A percentile compares a stretch with the other conserved stretches of the same genome.
Evolutionary conservation across 169 alveolate genomes (phyloP).

Genomic region (Plasmodium knowlesi): DNA sequence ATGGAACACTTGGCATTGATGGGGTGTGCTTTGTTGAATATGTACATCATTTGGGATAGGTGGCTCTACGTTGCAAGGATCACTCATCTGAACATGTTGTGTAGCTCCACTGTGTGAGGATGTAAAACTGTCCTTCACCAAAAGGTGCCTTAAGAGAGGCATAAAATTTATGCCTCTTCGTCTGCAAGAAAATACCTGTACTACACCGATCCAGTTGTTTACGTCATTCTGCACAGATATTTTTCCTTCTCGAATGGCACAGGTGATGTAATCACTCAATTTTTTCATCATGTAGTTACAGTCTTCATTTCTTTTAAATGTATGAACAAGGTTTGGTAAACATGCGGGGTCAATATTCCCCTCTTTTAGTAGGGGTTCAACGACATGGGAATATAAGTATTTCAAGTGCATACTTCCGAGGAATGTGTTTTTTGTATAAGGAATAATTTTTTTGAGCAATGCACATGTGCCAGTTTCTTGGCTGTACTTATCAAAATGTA

Average conservation of each 20-base stretch:
- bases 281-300: conserved; percentile 14
- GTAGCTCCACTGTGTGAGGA: background rate
- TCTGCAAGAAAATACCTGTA: conserved; percentile 46
- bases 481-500: conserved; percentile 6
- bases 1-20: background rate
- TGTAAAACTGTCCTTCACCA: background rate
- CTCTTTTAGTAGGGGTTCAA: conserved; percentile 33
- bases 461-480: background rate
- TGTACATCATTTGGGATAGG: background rate
- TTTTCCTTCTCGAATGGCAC: background rate
- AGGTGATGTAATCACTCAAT: background rate
- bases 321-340: conserved; percentile 41
- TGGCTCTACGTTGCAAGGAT: background rate
- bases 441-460: conserved; percentile 27
- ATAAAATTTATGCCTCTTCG: conserved; percentile 32
- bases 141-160: conserved; percentile 14
- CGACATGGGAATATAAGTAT: conserved; percentile 3
- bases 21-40: background rate
- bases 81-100: background rate
- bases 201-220: conserved; percentile 29
- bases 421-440: conserved; percentile 22
- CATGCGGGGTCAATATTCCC: background rate
- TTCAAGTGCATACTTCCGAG: background rate
- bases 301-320: conserved; percentile 35
- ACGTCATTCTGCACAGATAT: background rate